These are phyloP conservation scores for Yamadazyma olivae DNA, from an alignment of 805 yeast species.

Conservation along the genomic window DNA sequence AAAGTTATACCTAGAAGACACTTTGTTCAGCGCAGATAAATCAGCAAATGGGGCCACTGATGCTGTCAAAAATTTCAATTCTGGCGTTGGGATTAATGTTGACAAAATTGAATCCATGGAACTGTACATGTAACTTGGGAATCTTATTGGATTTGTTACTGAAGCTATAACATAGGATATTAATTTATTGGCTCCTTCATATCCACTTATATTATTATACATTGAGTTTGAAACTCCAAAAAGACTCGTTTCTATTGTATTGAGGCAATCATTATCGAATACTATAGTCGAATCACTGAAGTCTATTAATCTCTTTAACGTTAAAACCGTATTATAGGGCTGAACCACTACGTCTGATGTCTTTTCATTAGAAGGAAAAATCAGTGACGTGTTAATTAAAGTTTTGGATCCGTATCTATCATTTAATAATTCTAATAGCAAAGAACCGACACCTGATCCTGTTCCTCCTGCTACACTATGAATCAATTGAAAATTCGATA, in stretches of 20 bases:
- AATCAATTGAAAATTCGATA: conserved; percentile 85
- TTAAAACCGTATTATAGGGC: conserved; percentile 86
- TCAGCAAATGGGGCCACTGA: conserved; percentile 44
- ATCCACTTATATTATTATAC: conserved; percentile 39
- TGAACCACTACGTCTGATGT: conserved; percentile 97
- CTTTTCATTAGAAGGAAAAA: conserved; percentile 74
- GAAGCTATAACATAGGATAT: conserved; percentile 84
- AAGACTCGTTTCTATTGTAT: conserved; percentile 59
- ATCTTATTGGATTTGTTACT: conserved; percentile 81
- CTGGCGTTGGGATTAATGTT: conserved; percentile 80
- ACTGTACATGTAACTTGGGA: conserved; percentile 88
- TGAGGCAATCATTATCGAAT: conserved; percentile 84
- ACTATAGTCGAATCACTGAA: conserved; percentile 86
- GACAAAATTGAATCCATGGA: conserved; percentile 80
- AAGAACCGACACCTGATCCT: conserved; percentile 93
- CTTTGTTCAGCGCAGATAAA: conserved; percentile 45
- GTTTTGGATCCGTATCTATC: conserved; percentile 81
- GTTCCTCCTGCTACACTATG: conserved; percentile 99
- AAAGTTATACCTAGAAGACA: conserved; percentile 3
- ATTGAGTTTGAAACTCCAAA: conserved; percentile 18
- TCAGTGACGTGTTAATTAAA: conserved; percentile 77
- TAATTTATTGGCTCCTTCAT: conserved; percentile 77
- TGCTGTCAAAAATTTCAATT: conserved; percentile 49
- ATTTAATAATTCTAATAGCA: conserved; percentile 67
- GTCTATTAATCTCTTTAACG: conserved; percentile 78